Conservation (phyloP, 768 basidiomycete genomes). For the Fibroporia radiculosa region DNA sequence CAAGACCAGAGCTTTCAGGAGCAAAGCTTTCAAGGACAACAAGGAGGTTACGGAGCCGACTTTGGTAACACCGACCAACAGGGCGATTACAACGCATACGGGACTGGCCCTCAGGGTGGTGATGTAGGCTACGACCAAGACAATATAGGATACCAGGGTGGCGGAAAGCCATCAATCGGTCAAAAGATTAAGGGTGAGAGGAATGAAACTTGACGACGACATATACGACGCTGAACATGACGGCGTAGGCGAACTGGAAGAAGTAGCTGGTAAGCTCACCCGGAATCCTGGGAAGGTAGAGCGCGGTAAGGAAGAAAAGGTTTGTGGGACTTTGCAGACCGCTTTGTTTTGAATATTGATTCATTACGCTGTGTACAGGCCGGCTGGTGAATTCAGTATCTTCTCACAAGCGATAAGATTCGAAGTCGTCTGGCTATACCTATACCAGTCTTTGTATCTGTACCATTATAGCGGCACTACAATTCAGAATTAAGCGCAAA, state of each 20-base stretch:
- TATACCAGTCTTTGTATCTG: too few species aligned
- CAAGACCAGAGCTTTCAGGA: neutral
- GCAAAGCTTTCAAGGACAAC: neutral
- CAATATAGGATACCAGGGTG: neutral
- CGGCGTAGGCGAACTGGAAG: slow-evolving; percentile 5
- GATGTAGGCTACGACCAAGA: slow-evolving; percentile 3
- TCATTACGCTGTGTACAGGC: neutral
- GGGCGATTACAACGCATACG: slow-evolving; percentile 6
- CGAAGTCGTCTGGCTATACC: too few species aligned
- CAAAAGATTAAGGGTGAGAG: slow-evolving; percentile 12
- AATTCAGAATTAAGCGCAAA: too few species aligned
- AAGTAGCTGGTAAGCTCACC: slow-evolving; percentile 6
- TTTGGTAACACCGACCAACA: slow-evolving; percentile 8
- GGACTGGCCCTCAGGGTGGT: neutral
- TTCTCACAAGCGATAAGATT: too few species aligned
- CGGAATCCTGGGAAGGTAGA: slow-evolving; percentile 9
- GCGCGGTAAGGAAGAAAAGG: slow-evolving; percentile 14
- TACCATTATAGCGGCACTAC: too few species aligned
- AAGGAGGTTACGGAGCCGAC: slow-evolving; percentile 5
- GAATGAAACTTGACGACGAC: neutral
- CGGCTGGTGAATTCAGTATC: neutral
- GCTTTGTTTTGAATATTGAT: neutral
- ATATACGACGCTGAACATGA: neutral
- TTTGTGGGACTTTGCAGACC: neutral
- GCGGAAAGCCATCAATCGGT: slow-evolving; percentile 7